A percentile compares a stretch with the other conserved stretches of the same genome.
These are phyloP conservation scores for Globisporangium spinosum DNA, from an alignment of 352 stramenopile genomes.

Conservation along the genomic window DNA sequence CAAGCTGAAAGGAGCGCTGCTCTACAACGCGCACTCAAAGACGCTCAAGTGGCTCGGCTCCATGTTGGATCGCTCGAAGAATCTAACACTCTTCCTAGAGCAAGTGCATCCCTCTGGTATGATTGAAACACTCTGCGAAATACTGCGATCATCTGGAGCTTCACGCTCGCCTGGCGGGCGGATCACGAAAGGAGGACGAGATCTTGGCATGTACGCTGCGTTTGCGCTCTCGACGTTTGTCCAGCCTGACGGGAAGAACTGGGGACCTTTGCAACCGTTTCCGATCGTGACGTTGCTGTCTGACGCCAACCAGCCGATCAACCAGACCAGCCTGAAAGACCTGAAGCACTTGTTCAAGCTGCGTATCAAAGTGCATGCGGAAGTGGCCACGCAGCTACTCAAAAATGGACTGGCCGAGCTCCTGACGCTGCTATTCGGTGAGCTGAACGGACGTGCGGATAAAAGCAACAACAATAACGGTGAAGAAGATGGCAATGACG, in stretches of 20 bases:
- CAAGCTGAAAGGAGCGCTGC: slow-evolving; percentile 24
- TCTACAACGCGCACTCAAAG: slow-evolving; percentile 43
- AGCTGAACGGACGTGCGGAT: slow-evolving; percentile 33
- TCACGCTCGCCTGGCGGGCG: slow-evolving; percentile 49
- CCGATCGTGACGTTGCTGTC: slow-evolving; percentile 44
- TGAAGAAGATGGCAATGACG: slow-evolving; percentile 24
- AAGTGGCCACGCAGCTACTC: slow-evolving; percentile 59
- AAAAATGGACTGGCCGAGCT: slow-evolving; percentile 47
- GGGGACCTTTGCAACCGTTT: slow-evolving; percentile 51
- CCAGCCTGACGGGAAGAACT: slow-evolving; percentile 59
- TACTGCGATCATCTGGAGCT: slow-evolving; percentile 41
- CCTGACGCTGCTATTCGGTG: slow-evolving; percentile 40
- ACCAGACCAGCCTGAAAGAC: slow-evolving; percentile 12
- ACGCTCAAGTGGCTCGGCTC: slow-evolving; percentile 75
- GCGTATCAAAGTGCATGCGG: slow-evolving; percentile 64
- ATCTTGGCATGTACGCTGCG: slow-evolving; percentile 51
- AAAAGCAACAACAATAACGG: slow-evolving; percentile 18
- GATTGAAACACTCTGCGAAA: slow-evolving; percentile 59
- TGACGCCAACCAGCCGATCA: slow-evolving; percentile 15
- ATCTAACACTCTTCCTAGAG: slow-evolving; percentile 53
- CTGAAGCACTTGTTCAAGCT: slow-evolving; percentile 27
- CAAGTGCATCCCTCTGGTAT: slow-evolving; percentile 53
- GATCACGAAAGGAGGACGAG: slow-evolving; percentile 37
- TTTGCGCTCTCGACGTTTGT: slow-evolving; percentile 71
- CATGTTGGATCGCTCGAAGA: slow-evolving; percentile 60